phyloP scores from a whole-genome alignment of 192 early-diverging fungal species.

The Rhizoclosmatium globosum region DNA sequence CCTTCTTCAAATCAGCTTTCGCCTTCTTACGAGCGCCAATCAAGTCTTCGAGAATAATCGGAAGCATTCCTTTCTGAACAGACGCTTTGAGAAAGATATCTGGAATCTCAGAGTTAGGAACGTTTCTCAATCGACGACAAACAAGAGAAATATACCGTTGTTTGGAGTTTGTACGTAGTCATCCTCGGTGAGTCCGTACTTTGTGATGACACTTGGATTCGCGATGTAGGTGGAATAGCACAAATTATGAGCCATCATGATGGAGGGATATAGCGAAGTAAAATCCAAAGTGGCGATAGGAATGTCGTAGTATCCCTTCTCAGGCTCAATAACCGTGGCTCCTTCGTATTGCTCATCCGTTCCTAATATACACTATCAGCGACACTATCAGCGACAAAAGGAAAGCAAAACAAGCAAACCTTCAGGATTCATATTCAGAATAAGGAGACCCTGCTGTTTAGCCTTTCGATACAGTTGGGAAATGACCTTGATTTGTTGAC shows the following conservation, averaged over 20 bases:
- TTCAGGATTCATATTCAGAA: conserved; percentile 88
- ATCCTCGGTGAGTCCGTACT: conserved; percentile 69
- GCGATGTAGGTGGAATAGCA: conserved; percentile 94
- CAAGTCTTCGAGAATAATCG: no score
- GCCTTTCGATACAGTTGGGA: conserved; percentile 96
- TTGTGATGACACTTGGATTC: conserved; percentile 44
- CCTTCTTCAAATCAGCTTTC: no score
- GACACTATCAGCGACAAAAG: background rate
- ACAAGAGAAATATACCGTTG: no score
- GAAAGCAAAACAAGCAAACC: no score
- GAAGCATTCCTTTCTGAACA: no score
- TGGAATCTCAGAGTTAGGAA: conserved; percentile 90
- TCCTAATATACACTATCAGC: no score
- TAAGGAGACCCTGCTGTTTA: conserved; percentile 79
- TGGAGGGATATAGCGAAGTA: conserved; percentile 97
- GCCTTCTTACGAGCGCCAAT: no score
- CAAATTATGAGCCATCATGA: conserved; percentile 99
- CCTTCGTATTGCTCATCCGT: conserved; percentile 92
- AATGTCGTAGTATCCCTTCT: conserved; percentile 89
- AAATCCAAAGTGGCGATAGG: conserved; percentile 99
- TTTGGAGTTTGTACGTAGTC: conserved; percentile 93
- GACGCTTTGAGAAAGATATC: no score
- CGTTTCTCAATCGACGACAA: conserved; percentile 73
- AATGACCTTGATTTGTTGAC: conserved; percentile 97
- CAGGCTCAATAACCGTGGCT: conserved; percentile 95